These are phyloP conservation scores for Borovskyia barvae DNA, from an alignment of 208 protist genomes.

Conservation along the genomic window DNA sequence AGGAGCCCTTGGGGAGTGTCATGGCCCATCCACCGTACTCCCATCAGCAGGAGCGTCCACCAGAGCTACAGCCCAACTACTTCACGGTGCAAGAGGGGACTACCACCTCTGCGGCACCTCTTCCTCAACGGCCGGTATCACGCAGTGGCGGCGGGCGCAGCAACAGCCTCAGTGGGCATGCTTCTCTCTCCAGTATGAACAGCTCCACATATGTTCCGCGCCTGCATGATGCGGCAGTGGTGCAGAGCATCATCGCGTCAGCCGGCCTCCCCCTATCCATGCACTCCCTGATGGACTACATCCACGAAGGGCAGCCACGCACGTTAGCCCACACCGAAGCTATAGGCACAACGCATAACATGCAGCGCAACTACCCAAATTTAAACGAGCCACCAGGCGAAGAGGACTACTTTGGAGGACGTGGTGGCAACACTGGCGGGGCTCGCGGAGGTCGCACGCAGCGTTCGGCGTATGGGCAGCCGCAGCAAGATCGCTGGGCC, in stretches of 20 bases:
- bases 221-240: constrained; percentile 41
- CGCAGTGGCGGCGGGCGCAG: not conserved
- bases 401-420: constrained; percentile 3
- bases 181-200: not conserved
- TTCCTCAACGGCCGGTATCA: not conserved
- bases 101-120: not conserved
- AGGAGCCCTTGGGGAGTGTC: not conserved
- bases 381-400: constrained; percentile 29
- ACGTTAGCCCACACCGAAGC: constrained; percentile 6
- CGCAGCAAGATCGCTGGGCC: not conserved
- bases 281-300: constrained; percentile 45
- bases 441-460: not conserved
- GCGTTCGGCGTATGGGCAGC: constrained; percentile 5
- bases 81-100: constrained; percentile 30
- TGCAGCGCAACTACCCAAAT: constrained; percentile 56
- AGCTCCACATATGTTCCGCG: constrained; percentile 8
- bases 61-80: not conserved
- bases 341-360: constrained; percentile 11
- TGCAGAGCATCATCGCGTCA: constrained; percentile 56
- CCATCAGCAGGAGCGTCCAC: constrained; percentile 7
- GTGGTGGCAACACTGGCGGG: not conserved
- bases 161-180: not conserved
- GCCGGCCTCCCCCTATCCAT: constrained; percentile 62
- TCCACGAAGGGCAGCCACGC: constrained; percentile 52
- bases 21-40: not conserved